These are phyloP conservation scores for Fusarium pseudoanthophilum DNA, from an alignment of 2,329 filamentous ascomycete genomes.

Conservation along the genomic window DNA sequence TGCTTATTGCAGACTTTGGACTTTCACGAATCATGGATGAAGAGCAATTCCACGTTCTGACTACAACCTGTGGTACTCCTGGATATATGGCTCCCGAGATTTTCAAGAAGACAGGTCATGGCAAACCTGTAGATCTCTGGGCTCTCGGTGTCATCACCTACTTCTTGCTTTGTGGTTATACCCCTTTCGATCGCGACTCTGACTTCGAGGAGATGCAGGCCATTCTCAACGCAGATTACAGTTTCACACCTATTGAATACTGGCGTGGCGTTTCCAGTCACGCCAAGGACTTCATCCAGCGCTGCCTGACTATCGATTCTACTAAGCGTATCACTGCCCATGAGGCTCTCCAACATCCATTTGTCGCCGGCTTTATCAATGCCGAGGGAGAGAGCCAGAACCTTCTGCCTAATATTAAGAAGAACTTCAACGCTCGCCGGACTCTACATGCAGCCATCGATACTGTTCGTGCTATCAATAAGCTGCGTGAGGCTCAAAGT, in stretches of 20 bases:
- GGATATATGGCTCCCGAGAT: slow-evolving; percentile 99
- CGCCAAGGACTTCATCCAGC: slow-evolving; percentile 91
- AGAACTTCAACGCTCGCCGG: slow-evolving; percentile 77
- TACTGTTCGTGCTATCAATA: slow-evolving; percentile 77
- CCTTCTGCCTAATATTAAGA: slow-evolving; percentile 75
- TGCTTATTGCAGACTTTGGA: slow-evolving; percentile 97
- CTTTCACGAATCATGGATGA: slow-evolving; percentile 98
- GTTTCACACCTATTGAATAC: slow-evolving; percentile 93
- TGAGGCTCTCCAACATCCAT: slow-evolving; percentile 74
- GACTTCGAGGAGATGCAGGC: slow-evolving; percentile 99
- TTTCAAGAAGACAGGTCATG: slow-evolving; percentile 98
- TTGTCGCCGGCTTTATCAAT: slow-evolving; percentile 66
- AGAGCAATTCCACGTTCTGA: slow-evolving; percentile 96
- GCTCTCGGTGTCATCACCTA: slow-evolving; percentile 98
- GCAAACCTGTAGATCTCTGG: slow-evolving; percentile 98
- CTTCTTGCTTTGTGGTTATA: slow-evolving; percentile 97
- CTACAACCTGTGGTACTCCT: slow-evolving; percentile 96
- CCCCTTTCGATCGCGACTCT: slow-evolving; percentile 95
- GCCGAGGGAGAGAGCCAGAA: slow-evolving; percentile 66
- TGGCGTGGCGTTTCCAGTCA: slow-evolving; percentile 91
- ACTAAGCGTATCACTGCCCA: slow-evolving; percentile 90
- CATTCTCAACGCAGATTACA: slow-evolving; percentile 95
- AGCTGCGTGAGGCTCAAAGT: slow-evolving; percentile 71
- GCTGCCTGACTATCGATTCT: slow-evolving; percentile 91
- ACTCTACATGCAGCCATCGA: slow-evolving; percentile 77